These are phyloP conservation scores for Boletellus sp. DNA, from an alignment of 768 basidiomycete species.

Conservation along the genomic window DNA sequence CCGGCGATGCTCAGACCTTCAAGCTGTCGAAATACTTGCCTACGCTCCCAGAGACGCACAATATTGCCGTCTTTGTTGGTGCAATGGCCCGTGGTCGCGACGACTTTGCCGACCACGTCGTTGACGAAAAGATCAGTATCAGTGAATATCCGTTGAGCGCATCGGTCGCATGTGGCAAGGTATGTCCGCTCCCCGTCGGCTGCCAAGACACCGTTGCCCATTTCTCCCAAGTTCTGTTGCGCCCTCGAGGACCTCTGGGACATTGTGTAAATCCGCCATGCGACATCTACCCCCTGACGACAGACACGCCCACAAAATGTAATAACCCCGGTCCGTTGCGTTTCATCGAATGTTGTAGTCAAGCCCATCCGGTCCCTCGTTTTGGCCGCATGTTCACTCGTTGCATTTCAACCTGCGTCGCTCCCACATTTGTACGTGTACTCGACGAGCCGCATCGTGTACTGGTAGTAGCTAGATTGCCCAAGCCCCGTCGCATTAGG, in stretches of 20 bases:
- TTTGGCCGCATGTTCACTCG: constrained; percentile 6
- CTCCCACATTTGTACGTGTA: constrained; percentile 14
- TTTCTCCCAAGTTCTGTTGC: constrained; percentile 68
- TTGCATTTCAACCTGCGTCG: constrained; percentile 36
- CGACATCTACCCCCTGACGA: background rate
- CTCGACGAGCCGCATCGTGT: constrained; percentile 20
- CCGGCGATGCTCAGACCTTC: constrained; percentile 82
- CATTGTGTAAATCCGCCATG: constrained; percentile 53
- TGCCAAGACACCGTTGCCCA: constrained; percentile 3
- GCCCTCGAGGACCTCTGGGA: constrained; percentile 95
- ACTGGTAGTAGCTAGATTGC: constrained; percentile 24
- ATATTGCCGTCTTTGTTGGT: constrained; percentile 92
- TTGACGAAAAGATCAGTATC: constrained; percentile 96
- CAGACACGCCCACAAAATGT: background rate
- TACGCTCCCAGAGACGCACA: constrained; percentile 82
- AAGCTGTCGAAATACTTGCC: constrained; percentile 81
- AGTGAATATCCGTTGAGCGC: constrained; percentile 92
- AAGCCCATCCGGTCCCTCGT: constrained; percentile 8
- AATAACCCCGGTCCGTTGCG: background rate
- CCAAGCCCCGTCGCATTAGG: constrained; percentile 33
- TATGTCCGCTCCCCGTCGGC: constrained; percentile 35
- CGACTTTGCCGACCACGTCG: constrained; percentile 92
- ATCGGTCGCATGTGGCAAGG: constrained; percentile 95
- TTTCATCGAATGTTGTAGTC: constrained; percentile 7
- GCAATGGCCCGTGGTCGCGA: constrained; percentile 97